Base-by-base conservation (phyloP, 148 eudicot species). In the Euryodendron excelsum region DNA sequence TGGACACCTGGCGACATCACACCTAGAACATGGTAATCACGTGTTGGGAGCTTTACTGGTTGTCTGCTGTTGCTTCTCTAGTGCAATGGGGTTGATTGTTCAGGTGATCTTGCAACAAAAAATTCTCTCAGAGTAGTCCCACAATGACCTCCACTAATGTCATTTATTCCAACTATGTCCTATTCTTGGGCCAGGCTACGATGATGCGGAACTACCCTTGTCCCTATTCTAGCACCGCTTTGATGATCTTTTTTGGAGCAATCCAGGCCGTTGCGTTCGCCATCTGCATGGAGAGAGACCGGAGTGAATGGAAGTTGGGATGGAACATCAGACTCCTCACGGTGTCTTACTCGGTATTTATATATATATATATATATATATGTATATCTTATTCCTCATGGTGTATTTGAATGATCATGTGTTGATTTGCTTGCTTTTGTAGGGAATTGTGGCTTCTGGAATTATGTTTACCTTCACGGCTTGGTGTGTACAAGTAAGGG, bases 281-380 rank as follows among this genome's bases (percentile, higher is more conserved):
- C 6, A 27, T 89, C 1, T 83, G 87, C 72, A 67, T 73, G 12
- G 90, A 91, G 62, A 85, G 84, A 78, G 82, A 90, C 34, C 89
- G 86, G 94, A 79, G 39, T 1, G 77, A 83, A 3, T 94, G 98
- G 98, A 86, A 79, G 71, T 72, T 94, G 82, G 94, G 94, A 12
- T 90, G 96, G 96, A 70, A 94, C 72, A 80, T 94, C 48, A 89
- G 89, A 45, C 90, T 94, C 8, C 84, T 90, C 14, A 66, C 89
- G 0, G 88, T 78, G 18, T 62, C 84, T 13, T 90, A 85, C 74
- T 56, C 88, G n/a, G 97, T 92, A 82, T 70, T 84, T 84, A 77
- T 39, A 0, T 30, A 37, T 45, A 15, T 15, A 50, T 60, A 75
- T 2, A 31, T 58, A 25, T 11, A 55, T 1, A 21, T 13, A 72